These are phyloP conservation scores for Pyrenochaeta sp. DNA, from an alignment of 2,329 filamentous ascomycete species.

Conservation along the genomic window DNA sequence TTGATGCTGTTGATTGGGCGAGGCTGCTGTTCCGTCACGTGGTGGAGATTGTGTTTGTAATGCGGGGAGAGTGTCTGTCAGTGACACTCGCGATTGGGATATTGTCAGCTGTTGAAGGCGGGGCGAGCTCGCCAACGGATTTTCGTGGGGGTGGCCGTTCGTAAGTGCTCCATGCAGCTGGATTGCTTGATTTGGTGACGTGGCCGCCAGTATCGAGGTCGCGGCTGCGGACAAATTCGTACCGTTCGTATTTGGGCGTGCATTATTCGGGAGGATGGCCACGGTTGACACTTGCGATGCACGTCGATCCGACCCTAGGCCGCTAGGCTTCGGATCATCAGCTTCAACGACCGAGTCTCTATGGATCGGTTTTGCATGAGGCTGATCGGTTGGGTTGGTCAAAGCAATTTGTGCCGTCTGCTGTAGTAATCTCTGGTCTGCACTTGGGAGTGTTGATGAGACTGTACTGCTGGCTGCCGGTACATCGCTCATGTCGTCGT, in stretches of 20 bases:
- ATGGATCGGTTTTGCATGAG: conserved; percentile 16
- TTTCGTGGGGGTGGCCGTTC: conserved; percentile 28
- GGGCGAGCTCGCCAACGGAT: conserved; percentile 35
- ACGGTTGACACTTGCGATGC: conserved; percentile 15
- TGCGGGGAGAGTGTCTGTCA: conserved; percentile 43
- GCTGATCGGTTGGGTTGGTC: conserved; percentile 9
- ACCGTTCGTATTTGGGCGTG: conserved; percentile 10
- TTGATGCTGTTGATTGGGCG: conserved; percentile 37
- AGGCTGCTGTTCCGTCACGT: conserved; percentile 33
- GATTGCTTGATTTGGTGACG: conserved; percentile 14
- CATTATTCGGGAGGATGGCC: conserved; percentile 9
- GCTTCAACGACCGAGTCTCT: conserved; percentile 26
- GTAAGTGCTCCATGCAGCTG: conserved; percentile 26
- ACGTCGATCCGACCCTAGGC: conserved; percentile 16
- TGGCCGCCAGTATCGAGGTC: conserved; percentile 13
- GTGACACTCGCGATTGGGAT: conserved; percentile 34
- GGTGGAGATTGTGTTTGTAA: conserved; percentile 44
- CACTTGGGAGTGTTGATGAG: too few species aligned
- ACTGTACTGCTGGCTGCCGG: too few species aligned
- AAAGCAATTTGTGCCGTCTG: conserved; percentile 28
- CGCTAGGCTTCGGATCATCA: conserved; percentile 11
- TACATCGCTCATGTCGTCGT: conserved; percentile 50
- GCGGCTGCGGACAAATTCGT: conserved; percentile 6
- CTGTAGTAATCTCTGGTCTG: conserved; percentile 20
- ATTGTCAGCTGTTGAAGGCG: conserved; percentile 43